Percentiles rank a stretch among this genome's conserved stretches.
phyloP scores from a whole-genome alignment of 1,284 basidiomycete genomes.

The Prillingera fragicola region DNA sequence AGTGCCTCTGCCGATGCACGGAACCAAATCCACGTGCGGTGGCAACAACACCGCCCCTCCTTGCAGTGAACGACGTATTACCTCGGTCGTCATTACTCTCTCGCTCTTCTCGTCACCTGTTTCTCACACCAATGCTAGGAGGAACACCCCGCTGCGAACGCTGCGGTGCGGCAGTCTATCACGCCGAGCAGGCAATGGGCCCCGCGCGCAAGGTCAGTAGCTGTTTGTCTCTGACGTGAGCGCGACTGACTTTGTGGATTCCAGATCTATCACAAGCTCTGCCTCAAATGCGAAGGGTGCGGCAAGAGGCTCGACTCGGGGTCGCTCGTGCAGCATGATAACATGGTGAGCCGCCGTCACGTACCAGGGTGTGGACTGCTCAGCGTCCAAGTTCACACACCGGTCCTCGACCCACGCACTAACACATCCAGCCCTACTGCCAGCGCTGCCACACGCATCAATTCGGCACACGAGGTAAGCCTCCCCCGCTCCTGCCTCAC shows the following conservation, averaged over 20 bases:
- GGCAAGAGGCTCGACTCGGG: constrained; percentile 47
- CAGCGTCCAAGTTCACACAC: too few relatives aligned
- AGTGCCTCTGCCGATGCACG: too few relatives aligned
- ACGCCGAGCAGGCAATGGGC: constrained; percentile 48
- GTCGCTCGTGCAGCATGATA: constrained; percentile 46
- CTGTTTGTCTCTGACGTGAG: background rate
- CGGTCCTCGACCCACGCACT: too few relatives aligned
- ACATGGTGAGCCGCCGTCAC: constrained; percentile 36
- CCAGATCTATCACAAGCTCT: constrained; percentile 50
- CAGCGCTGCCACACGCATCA: constrained; percentile 42
- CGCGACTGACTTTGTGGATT: background rate
- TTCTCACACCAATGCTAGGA: too few relatives aligned
- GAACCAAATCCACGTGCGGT: too few relatives aligned
- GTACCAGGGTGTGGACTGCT: too few relatives aligned
- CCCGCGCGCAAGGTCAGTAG: constrained; percentile 43
- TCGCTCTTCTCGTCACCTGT: too few relatives aligned
- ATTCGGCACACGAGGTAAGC: constrained; percentile 43
- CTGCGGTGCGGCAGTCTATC: constrained; percentile 45
- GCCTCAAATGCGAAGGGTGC: constrained; percentile 47
- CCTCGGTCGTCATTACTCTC: too few relatives aligned
- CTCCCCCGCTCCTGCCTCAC: background rate
- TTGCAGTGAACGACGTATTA: too few relatives aligned
- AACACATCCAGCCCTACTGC: constrained; percentile 44
- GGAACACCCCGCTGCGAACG: constrained; percentile 43
- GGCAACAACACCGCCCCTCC: too few relatives aligned